Conservation (phyloP, 768 basidiomycete genomes). For the Gautieria morchelliformis region DNA sequence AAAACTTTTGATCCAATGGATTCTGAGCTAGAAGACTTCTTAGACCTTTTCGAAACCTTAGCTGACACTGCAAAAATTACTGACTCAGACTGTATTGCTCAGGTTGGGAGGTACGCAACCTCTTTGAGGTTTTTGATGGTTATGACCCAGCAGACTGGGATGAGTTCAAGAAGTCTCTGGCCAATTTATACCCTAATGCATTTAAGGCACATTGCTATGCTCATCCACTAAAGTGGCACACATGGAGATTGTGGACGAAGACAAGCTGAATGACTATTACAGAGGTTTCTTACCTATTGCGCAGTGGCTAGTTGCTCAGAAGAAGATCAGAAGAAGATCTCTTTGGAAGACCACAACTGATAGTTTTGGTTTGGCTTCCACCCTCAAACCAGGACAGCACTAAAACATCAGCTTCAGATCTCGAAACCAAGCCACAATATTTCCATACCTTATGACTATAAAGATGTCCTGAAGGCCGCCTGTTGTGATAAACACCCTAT, state of each 20-base stretch:
- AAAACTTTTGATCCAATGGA: neutral
- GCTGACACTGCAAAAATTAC: neutral
- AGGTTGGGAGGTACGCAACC: neutral
- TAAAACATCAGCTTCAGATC: neutral
- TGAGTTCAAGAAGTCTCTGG: neutral
- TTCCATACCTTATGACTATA: too few species aligned
- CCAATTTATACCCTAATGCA: neutral
- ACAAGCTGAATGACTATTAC: neutral
- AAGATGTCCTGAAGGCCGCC: neutral
- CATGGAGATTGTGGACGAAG: neutral
- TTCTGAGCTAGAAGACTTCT: neutral
- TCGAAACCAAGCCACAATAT: neutral
- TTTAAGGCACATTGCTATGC: neutral
- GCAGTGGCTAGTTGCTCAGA: neutral
- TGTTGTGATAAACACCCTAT: too few species aligned
- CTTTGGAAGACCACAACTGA: neutral
- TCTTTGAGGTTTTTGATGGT: neutral
- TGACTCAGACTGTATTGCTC: neutral
- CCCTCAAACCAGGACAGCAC: neutral
- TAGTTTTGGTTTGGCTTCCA: slow-evolving; percentile 4
- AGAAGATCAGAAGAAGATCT: neutral
- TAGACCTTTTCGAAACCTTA: neutral
- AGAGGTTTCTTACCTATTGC: neutral
- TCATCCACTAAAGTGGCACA: neutral
- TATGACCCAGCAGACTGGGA: too few species aligned